Evolutionary conservation across 306 rosid species (phyloP), one percentile per base, ranked within the genome.

Genomic region (Begonia loranthoides): DNA sequence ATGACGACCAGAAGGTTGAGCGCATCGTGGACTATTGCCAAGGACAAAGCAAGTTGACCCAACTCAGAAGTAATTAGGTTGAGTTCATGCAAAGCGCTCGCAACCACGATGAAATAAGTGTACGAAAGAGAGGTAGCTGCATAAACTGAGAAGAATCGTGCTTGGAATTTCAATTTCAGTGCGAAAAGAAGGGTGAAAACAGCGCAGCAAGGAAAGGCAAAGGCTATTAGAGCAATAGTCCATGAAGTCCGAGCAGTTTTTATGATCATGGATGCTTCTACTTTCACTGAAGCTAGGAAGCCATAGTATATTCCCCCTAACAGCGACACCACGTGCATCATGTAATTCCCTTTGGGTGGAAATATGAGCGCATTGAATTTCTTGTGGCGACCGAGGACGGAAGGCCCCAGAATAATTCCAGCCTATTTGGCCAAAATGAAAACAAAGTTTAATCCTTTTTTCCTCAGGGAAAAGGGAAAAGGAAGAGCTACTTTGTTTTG

Each of bases 321-420:
- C 12, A 70, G 0, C 22, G 90, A 95, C 0, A 89, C 43, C 14
- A 79, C 80, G 45, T 40, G 63, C 34, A 78, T 12, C 19, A 89
- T 2, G 62, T 65, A 85, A 22, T 39, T 45, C 0, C 74, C 50
- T 6, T 72, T 24, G 0, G 47, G 73, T 0, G 72, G 73, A 13
- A 38, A 48, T 13, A 80, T 5, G 0, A 62, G 1, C 4, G 12
- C 49, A 11, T 15, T 38, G 52, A 65, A 76, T 62, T 66, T 72
- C 62, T 39, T 56, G 56, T 17, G 61, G 51, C 65, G 70, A 7
- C 87, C 82, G 9, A 89, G 54, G 57, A 82, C 60, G 0, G 90
- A 67, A n/a, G 97, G 95, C 41, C 95, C 97, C 44, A 89, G 2
- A 33, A 89, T 52, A 2, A 85, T 72, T 9, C 94, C 97, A 15